A percentile compares a stretch with the other conserved stretches of the same genome.
These are phyloP conservation scores for Radiomyces spectabilis DNA, from an alignment of 192 early-diverging fungal genomes.

Conservation along the genomic window DNA sequence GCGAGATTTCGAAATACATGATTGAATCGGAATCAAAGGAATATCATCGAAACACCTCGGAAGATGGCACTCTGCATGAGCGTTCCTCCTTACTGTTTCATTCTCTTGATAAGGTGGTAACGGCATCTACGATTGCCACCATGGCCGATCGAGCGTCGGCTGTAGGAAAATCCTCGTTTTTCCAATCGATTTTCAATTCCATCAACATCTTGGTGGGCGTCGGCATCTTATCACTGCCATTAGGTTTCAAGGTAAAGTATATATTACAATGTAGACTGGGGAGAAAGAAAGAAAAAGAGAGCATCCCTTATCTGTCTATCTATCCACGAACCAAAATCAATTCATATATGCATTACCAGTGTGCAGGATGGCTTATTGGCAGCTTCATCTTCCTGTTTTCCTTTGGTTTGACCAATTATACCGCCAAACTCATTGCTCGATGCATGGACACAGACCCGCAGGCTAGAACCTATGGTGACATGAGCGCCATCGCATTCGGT, in stretches of 20 bases:
- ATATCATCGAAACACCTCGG: no score
- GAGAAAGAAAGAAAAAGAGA: background rate
- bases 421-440: conserved; percentile 49
- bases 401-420: conserved; percentile 32
- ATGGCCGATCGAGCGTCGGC: no score
- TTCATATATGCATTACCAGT: background rate
- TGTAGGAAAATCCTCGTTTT: conserved; percentile 38
- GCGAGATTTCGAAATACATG: no score
- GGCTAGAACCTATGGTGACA: conserved; percentile 30
- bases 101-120: conserved; percentile 10
- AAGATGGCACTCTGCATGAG: background rate
- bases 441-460: conserved; percentile 26
- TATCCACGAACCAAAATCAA: background rate
- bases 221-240: conserved; percentile 57
- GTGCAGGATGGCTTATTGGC: conserved; percentile 51
- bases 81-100: conserved; percentile 6
- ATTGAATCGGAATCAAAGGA: no score
- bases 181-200: conserved; percentile 43
- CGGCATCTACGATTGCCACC: conserved; percentile 8
- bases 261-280: background rate
- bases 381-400: conserved; percentile 36
- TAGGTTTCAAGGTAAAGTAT: conserved; percentile 33
- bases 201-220: conserved; percentile 58
- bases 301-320: background rate
- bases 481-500: conserved; percentile 26